Conservation (phyloP, 2,329 filamentous ascomycete species). For the Aquanectria penicillioides region DNA sequence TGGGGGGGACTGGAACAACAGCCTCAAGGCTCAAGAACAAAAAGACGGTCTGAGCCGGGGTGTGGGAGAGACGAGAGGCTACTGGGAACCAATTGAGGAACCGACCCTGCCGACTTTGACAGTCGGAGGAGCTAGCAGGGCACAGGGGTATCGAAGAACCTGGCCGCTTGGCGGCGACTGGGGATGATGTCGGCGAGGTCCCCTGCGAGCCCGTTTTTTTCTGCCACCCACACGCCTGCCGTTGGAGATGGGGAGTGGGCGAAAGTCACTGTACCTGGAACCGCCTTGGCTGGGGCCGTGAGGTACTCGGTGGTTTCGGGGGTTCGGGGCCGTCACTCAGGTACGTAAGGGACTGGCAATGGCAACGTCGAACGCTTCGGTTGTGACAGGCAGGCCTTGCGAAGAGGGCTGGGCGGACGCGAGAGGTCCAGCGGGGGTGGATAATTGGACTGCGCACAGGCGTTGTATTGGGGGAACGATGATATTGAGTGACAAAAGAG, state of each 20-base stretch:
- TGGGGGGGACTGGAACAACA: conserved; percentile 16
- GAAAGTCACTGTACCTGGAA: conserved; percentile 42
- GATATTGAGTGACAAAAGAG: conserved; percentile 11
- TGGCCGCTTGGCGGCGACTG: conserved; percentile 38
- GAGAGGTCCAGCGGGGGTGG: conserved; percentile 11
- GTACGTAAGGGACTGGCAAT: conserved; percentile 20
- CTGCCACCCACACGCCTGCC: conserved; percentile 32
- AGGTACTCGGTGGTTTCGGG: conserved; percentile 27
- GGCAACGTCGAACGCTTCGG: conserved; percentile 21
- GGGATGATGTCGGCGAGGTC: conserved; percentile 40
- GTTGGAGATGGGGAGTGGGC: conserved; percentile 26
- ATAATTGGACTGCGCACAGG: conserved; percentile 12
- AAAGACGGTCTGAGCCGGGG: conserved; percentile 44
- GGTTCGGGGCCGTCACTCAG: conserved; percentile 13
- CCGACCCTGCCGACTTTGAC: conserved; percentile 43
- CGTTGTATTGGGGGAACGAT: conserved; percentile 2
- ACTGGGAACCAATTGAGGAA: conserved; percentile 42
- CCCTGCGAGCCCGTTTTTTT: conserved; percentile 42
- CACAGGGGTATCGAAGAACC: conserved; percentile 39
- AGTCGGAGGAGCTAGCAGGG: conserved; percentile 42
- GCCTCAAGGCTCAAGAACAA: conserved; percentile 38
- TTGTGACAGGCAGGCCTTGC: conserved; percentile 11
- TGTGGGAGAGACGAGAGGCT: conserved; percentile 34
- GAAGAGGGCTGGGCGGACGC: background rate
- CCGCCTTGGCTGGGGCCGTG: conserved; percentile 31